phyloP scores from a whole-genome alignment of 768 basidiomycete species.

The Serendipita sp. region DNA sequence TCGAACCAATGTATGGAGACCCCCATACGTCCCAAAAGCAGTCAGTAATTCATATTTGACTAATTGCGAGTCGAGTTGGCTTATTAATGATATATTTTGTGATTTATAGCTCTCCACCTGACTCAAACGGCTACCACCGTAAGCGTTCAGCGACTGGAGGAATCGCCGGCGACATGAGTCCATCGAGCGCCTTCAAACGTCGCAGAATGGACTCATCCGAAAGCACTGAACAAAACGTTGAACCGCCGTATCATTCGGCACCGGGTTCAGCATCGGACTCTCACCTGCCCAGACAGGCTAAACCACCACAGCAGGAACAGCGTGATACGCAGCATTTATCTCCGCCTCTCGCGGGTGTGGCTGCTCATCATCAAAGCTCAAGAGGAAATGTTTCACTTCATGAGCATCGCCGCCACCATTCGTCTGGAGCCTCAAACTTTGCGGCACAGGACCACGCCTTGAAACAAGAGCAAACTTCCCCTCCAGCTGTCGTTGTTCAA shows the following conservation, averaged over 20 bases:
- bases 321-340: neutral
- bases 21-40: neutral
- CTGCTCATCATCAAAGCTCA: neutral
- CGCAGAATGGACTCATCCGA: neutral
- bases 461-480: neutral
- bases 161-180: neutral
- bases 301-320: too few relatives aligned
- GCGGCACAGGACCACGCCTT: neutral
- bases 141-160: neutral
- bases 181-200: neutral
- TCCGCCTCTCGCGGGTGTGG: neutral
- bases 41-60: neutral
- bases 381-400: neutral
- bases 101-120: conserved; percentile 3
- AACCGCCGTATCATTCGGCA: neutral
- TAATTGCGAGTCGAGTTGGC: too few relatives aligned
- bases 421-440: neutral
- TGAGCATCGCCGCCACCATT: neutral
- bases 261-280: neutral
- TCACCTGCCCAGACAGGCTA: neutral
- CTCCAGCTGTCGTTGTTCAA: neutral
- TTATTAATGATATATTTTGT: neutral
- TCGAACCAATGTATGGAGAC: neutral
- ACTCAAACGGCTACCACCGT: neutral
- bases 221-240: neutral